Conservation (phyloP, 345 rosid genomes). For the Limnanthes douglasii region DNA sequence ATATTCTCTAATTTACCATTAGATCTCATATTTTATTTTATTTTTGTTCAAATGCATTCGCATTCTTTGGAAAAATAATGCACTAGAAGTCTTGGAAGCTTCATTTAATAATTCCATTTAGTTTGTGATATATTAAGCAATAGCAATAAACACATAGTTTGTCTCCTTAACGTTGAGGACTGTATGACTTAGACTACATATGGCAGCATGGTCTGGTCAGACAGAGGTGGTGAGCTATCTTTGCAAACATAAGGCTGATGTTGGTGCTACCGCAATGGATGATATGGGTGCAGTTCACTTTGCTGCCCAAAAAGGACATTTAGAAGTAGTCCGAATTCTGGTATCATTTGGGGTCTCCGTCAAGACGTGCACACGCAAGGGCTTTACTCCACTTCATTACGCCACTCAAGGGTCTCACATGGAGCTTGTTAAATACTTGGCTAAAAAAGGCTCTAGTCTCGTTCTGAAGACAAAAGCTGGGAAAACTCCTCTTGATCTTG, state of each 20-base stretch:
- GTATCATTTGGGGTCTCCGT: constrained; percentile 50
- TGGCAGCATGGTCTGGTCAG: constrained; percentile 97
- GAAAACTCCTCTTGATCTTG: constrained; percentile 68
- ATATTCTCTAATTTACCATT: too few relatives aligned
- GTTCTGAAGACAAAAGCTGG: constrained; percentile 63
- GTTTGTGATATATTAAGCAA: too few relatives aligned
- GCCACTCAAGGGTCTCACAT: constrained; percentile 86
- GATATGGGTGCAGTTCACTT: constrained; percentile 97
- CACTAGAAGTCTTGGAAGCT: too few relatives aligned
- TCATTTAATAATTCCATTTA: too few relatives aligned
- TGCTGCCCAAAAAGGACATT: constrained; percentile 89
- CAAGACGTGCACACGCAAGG: constrained; percentile 63
- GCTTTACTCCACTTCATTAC: constrained; percentile 79
- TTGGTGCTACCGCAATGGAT: constrained; percentile 92
- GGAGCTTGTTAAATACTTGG: constrained; percentile 60
- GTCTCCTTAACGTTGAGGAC: constrained; percentile 29
- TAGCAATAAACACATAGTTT: too few relatives aligned
- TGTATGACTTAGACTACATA: constrained; percentile 42
- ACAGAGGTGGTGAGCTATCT: constrained; percentile 55
- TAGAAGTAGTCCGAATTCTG: constrained; percentile 54
- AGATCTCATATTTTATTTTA: too few relatives aligned
- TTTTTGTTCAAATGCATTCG: too few relatives aligned
- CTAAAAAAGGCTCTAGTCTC: constrained; percentile 59
- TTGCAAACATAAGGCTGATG: constrained; percentile 90
- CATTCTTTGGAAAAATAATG: too few relatives aligned